A percentile compares a stretch with the other conserved stretches of the same genome.
phyloP scores from a whole-genome alignment of 805 yeast genomes.

The Metschnikowia kofuensis region DNA sequence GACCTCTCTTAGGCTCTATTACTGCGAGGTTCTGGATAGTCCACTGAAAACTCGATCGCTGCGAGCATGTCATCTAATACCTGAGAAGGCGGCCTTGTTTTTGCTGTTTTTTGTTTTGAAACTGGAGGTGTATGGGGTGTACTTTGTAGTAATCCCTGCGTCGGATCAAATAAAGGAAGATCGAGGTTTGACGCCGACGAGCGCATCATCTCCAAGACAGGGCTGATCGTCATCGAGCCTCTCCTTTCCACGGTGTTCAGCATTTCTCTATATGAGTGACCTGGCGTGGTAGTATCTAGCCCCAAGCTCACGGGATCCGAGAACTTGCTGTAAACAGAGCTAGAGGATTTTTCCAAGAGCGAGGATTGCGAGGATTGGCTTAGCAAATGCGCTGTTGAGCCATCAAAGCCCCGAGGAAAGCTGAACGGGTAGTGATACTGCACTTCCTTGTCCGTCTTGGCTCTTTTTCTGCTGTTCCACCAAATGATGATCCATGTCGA shows the following conservation, averaged over 20 bases:
- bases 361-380: slow-evolving; percentile 22
- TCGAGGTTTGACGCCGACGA: slow-evolving; percentile 12
- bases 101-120: slow-evolving; percentile 2
- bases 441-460: slow-evolving; percentile 32
- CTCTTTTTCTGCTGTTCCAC: slow-evolving; percentile 17
- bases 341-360: slow-evolving; percentile 21
- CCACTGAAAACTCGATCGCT: slow-evolving; percentile 12
- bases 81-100: slow-evolving; percentile 49
- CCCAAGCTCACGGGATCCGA: slow-evolving; percentile 10
- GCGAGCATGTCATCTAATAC: slow-evolving; percentile 45
- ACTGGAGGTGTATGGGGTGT: neutral
- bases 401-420: slow-evolving; percentile 4
- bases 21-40: slow-evolving; percentile 4
- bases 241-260: slow-evolving; percentile 24
- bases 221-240: slow-evolving; percentile 51
- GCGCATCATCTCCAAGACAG: slow-evolving; percentile 41
- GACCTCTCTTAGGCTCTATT: neutral
- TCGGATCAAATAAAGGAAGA: slow-evolving; percentile 13
- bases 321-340: slow-evolving; percentile 10
- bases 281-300: slow-evolving; percentile 20
- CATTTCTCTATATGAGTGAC: slow-evolving; percentile 29
- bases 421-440: slow-evolving; percentile 21
- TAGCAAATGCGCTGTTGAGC: slow-evolving; percentile 10
- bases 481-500: slow-evolving; percentile 22
- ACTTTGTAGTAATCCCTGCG: neutral